phyloP scores from a whole-genome alignment of 352 stramenopile species.

The Aphanomyces invadans region DNA sequence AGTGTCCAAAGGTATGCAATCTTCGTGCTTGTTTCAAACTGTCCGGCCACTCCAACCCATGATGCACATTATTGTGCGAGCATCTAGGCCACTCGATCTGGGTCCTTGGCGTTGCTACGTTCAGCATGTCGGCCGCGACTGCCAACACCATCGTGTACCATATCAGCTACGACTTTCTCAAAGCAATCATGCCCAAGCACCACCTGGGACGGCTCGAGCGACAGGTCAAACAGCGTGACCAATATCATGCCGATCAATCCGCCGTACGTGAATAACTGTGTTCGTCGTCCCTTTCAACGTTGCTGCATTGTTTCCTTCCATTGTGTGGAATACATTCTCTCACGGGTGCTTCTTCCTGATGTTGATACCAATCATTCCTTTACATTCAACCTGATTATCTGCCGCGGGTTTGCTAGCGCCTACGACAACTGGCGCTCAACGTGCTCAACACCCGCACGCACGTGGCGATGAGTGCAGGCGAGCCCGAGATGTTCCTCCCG shows the following conservation, averaged over 20 bases:
- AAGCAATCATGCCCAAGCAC: conserved; percentile 12
- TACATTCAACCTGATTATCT: too few relatives aligned
- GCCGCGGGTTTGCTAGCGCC: too few relatives aligned
- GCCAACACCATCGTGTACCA: conserved; percentile 1
- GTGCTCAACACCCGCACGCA: conserved; percentile 9
- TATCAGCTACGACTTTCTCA: conserved; percentile 3
- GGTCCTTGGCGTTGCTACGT: background rate
- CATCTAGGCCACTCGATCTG: conserved; percentile 18
- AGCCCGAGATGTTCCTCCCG: background rate
- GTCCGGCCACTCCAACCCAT: too few relatives aligned
- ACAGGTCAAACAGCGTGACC: conserved; percentile 1
- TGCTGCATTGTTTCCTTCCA: too few relatives aligned
- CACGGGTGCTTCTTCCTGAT: too few relatives aligned
- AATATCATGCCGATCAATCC: background rate
- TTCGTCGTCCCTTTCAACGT: background rate
- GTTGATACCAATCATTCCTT: too few relatives aligned
- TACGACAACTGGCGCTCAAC: background rate
- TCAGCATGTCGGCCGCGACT: background rate
- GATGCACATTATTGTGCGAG: too few relatives aligned
- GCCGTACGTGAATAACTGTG: background rate
- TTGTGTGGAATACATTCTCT: too few relatives aligned
- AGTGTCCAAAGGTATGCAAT: conserved; percentile 9
- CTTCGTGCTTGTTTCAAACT: too few relatives aligned
- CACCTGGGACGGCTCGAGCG: background rate
- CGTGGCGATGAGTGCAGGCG: background rate